Evolutionary conservation across 208 protist species (phyloP), one percentile per base, ranked within the genome.

Genomic region (Leptomonas seymouri): DNA sequence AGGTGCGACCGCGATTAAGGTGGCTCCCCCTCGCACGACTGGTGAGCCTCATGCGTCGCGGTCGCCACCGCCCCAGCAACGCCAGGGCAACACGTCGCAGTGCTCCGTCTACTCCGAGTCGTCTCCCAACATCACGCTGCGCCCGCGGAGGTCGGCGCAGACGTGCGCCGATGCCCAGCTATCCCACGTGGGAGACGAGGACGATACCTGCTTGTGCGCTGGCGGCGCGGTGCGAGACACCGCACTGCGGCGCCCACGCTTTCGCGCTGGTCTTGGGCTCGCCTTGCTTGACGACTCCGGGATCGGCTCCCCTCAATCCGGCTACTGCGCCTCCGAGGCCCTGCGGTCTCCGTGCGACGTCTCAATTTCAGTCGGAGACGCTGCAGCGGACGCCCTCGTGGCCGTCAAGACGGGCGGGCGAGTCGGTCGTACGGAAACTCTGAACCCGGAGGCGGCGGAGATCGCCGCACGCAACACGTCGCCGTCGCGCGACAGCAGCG

Each of bases 201-300:
- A 68, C 28, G 44, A 36, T 16, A 45, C 39, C 9, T 58, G 67
- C 31, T 46, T 45, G 9, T 58, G 54, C 23, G 21, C 28, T 1
- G 36, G 57, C 45, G 31, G 27, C 46, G 25, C 11, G 46, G 49
- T n/a, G 34, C 16, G 18, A 16, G 74, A 74, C 27, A 30, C 15
- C 12, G 21, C 4, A 3, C 50, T 23, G 14, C 50, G 44, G 12
- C 44, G 44, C 44, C 45, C 53, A 4, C 39, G 45, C 27, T 48
- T 66, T 20, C 55, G 58, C 25, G 53, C 65, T 2, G 78, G 78
- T 15, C 70, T 67, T 41, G 78, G 78, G 8, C 64, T 84, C 21
- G 78, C 78, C 1, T 74, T 84, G 20, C 73, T 84, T 0, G 78
- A 84, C 31, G 78, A 84, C 55, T 74, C 76, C 31, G 42, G 56